Conservation (phyloP, 345 rosid genomes). For the Lagerstroemia speciosa region DNA sequence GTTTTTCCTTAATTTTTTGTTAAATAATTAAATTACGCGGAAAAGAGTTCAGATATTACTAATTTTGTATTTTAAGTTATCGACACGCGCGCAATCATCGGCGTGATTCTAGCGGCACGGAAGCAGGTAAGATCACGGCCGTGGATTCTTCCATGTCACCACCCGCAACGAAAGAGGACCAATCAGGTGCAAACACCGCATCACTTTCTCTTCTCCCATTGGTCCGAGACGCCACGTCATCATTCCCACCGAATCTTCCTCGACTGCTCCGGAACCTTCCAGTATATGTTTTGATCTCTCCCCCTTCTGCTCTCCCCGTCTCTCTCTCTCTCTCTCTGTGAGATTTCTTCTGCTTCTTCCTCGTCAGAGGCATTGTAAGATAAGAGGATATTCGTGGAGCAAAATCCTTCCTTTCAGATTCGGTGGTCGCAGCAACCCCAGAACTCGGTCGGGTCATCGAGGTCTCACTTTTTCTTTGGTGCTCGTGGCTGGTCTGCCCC, state of each 20-base stretch:
- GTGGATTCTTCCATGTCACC: slow-evolving; percentile 6
- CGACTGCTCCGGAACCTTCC: slow-evolving; percentile 4
- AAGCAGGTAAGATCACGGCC: neutral
- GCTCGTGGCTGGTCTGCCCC: neutral
- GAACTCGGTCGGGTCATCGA: neutral
- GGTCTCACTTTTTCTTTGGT: too few relatives aligned
- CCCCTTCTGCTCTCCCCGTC: neutral
- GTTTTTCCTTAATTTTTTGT: neutral
- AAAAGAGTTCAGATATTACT: neutral
- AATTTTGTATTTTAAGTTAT: neutral
- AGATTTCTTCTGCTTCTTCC: neutral
- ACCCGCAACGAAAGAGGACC: neutral
- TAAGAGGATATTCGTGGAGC: too few relatives aligned
- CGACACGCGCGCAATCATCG: neutral
- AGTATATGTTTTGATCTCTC: neutral
- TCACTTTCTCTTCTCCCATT: slow-evolving; percentile 9
- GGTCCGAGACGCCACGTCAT: slow-evolving; percentile 38
- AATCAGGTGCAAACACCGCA: neutral
- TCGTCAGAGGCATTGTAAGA: neutral
- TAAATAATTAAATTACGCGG: neutral
- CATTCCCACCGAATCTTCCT: slow-evolving; percentile 8
- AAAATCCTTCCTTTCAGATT: too few relatives aligned
- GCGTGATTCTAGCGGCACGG: neutral
- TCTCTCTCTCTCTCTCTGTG: neutral
- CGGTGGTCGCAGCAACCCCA: neutral